Percentiles rank a stretch among this genome's conserved stretches.
phyloP scores from a whole-genome alignment of 2,329 filamentous ascomycete genomes.

The Diaporthe citrichinensis region DNA sequence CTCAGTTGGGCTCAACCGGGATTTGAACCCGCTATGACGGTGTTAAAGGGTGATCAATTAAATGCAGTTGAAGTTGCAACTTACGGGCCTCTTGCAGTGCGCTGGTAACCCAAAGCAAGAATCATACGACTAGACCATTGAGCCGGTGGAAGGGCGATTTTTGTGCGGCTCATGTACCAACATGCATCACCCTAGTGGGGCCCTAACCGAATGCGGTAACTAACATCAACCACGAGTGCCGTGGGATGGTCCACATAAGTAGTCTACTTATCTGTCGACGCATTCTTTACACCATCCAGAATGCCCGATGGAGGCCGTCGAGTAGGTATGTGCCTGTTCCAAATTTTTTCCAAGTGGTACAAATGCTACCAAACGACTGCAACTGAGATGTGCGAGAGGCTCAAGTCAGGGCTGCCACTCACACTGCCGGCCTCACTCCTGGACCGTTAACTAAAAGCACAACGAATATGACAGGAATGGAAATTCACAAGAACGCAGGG shows the following conservation, averaged over 20 bases:
- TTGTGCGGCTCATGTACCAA: background rate
- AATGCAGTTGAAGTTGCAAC: background rate
- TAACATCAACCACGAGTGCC: background rate
- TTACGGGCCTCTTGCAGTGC: slow-evolving; percentile 36
- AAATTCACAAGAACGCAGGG: background rate
- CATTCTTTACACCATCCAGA: background rate
- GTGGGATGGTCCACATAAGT: background rate
- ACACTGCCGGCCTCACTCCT: too few relatives aligned
- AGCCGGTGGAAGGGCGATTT: background rate
- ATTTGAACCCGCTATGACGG: slow-evolving; percentile 30
- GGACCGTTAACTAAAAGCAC: too few relatives aligned
- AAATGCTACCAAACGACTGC: background rate
- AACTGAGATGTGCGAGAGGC: background rate
- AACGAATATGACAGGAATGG: too few relatives aligned
- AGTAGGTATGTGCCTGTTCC: background rate
- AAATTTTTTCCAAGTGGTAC: background rate
- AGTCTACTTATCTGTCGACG: background rate
- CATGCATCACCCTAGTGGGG: background rate
- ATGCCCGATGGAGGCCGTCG: background rate
- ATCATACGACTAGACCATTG: slow-evolving; percentile 39
- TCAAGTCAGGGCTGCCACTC: too few relatives aligned
- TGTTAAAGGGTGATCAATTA: background rate
- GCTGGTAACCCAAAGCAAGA: slow-evolving; percentile 36
- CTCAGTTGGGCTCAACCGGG: slow-evolving; percentile 27
- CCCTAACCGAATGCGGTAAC: background rate